Conservation (phyloP, 768 basidiomycete species). For the Vararia minispora region DNA sequence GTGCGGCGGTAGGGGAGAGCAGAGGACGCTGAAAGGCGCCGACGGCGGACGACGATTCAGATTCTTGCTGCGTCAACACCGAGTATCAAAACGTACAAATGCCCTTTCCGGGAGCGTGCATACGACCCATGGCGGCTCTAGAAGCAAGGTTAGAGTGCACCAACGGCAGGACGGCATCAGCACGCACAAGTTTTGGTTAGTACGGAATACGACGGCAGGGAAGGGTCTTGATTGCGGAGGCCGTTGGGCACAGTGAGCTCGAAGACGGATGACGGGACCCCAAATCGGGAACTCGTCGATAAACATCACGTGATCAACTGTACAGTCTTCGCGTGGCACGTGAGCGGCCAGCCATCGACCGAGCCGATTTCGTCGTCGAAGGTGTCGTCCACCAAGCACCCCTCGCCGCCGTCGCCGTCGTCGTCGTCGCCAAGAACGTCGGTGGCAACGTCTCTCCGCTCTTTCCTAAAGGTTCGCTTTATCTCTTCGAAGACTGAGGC, state of each 20-base stretch:
- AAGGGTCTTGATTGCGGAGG: slow-evolving; percentile 33
- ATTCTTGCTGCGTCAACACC: too few relatives aligned
- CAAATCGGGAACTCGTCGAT: too few relatives aligned
- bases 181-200: slow-evolving; percentile 30
- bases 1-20: slow-evolving; percentile 95
- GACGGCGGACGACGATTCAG: too few relatives aligned
- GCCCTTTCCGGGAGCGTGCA: slow-evolving; percentile 99
- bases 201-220: slow-evolving; percentile 9
- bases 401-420: slow-evolving; percentile 31
- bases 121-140: slow-evolving; percentile 86
- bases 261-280: slow-evolving; percentile 12
- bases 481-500: background rate
- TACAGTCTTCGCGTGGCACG: too few relatives aligned
- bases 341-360: too few relatives aligned
- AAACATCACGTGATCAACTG: slow-evolving; percentile 40
- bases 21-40: slow-evolving; percentile 55
- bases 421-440: slow-evolving; percentile 20
- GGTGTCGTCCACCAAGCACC: slow-evolving; percentile 22
- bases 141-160: too few relatives aligned
- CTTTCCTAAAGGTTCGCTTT: slow-evolving; percentile 21
- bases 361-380: too few relatives aligned
- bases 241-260: slow-evolving; percentile 20
- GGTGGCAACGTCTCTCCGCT: slow-evolving; percentile 26
- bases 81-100: slow-evolving; percentile 76
- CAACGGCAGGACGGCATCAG: slow-evolving; percentile 2